A percentile compares a stretch with the other conserved stretches of the same genome.
Evolutionary conservation across 1,284 basidiomycete genomes (phyloP).

Genomic region (Papiliotrema terrestris): DNA sequence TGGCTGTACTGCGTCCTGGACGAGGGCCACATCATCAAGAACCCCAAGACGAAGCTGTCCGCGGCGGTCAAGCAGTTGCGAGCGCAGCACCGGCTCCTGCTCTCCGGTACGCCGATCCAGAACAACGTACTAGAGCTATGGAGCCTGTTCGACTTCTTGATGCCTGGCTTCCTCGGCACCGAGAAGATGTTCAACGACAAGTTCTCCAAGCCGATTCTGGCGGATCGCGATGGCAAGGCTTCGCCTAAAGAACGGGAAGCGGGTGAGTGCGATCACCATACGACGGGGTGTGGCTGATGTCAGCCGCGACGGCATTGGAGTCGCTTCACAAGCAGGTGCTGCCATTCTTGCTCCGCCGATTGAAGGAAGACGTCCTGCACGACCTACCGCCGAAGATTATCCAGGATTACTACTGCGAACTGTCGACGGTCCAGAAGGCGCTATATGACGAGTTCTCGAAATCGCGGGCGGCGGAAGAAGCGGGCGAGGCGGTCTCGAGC

Average conservation of each 20-base stretch:
- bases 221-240: constrained; percentile 88
- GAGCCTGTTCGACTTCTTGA: constrained; percentile 98
- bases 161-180: constrained; percentile 97
- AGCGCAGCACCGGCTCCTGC: constrained; percentile 87
- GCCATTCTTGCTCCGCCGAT: constrained; percentile 91
- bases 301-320: constrained; percentile 87
- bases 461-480: constrained; percentile 67
- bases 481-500: constrained; percentile 59
- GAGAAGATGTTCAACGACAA: constrained; percentile 94
- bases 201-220: constrained; percentile 93
- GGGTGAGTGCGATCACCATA: constrained; percentile 55
- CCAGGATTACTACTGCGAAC: constrained; percentile 98
- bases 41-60: constrained; percentile 94
- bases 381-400: constrained; percentile 99
- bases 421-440: constrained; percentile 88
- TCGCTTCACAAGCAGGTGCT: constrained; percentile 97
- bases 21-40: constrained; percentile 99
- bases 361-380: constrained; percentile 96
- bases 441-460: constrained; percentile 90
- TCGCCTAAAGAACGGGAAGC: constrained; percentile 87
- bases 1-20: constrained; percentile 98
- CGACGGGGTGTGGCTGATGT: constrained; percentile 4
- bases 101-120: constrained; percentile 98
- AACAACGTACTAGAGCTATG: constrained; percentile 98
- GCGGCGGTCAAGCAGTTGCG: constrained; percentile 90